A percentile compares a stretch with the other conserved stretches of the same genome.
phyloP scores from a whole-genome alignment of 2,329 filamentous ascomycete species.

The Colletotrichum costaricense region DNA sequence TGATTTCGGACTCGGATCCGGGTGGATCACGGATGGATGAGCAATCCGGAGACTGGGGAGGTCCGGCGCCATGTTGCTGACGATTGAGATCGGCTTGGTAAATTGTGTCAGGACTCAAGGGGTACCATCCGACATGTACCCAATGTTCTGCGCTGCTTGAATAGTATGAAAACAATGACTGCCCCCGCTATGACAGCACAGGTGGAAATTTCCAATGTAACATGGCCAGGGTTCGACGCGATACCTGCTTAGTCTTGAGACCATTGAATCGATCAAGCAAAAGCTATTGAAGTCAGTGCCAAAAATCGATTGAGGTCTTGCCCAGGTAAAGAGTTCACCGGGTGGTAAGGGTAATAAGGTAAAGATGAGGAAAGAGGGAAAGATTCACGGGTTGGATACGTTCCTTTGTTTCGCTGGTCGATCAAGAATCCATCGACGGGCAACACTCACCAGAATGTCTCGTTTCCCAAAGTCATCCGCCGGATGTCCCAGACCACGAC shows the following conservation, averaged over 20 bases:
- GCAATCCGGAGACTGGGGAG: neutral
- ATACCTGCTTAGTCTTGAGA: slow-evolving; percentile 15
- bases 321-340: neutral
- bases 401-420: neutral
- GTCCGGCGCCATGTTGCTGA: neutral
- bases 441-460: neutral
- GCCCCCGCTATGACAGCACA: slow-evolving; percentile 31
- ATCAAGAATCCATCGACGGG: neutral
- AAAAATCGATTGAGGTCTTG: neutral
- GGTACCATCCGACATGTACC: neutral
- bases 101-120: neutral
- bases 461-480: neutral
- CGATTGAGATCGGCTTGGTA: neutral
- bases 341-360: neutral
- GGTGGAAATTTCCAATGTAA: slow-evolving; percentile 26
- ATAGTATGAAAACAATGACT: neutral
- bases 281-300: neutral
- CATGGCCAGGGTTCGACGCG: slow-evolving; percentile 14
- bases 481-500: neutral
- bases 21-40: neutral
- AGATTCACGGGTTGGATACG: neutral
- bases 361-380: neutral
- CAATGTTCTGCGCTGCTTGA: neutral
- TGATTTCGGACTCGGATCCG: neutral
- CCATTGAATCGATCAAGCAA: neutral